phyloP scores from a whole-genome alignment of 1,139 yeast genomes.

The Saccharomycopsis hybrid region DNA sequence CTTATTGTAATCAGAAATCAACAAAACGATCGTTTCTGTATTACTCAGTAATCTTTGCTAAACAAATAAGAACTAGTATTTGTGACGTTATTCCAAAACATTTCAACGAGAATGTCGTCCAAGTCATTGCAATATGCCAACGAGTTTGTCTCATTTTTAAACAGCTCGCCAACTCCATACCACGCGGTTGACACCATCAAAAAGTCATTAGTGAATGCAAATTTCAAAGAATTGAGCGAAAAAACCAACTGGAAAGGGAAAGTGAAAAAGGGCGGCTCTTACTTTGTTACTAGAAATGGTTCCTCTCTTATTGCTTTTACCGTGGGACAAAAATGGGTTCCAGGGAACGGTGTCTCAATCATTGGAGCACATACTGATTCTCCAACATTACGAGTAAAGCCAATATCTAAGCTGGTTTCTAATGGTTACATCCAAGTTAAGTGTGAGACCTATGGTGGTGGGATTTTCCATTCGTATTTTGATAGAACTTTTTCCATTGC shows the following conservation, averaged over 20 bases:
- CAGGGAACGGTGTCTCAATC: constrained; percentile 83
- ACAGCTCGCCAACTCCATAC: constrained; percentile 88
- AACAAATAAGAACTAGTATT: too few relatives aligned
- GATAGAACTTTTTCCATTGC: constrained; percentile 91
- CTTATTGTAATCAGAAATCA: too few relatives aligned
- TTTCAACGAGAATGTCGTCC: constrained; percentile 8
- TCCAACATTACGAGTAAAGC: constrained; percentile 87
- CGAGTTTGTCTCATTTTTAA: constrained; percentile 71
- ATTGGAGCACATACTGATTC: constrained; percentile 96
- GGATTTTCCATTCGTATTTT: constrained; percentile 83
- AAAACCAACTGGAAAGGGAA: constrained; percentile 62
- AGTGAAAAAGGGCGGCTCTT: constrained; percentile 54
- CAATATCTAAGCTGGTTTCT: constrained; percentile 63
- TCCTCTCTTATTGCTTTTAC: constrained; percentile 86
- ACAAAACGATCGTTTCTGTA: too few relatives aligned
- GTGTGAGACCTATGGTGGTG: constrained; percentile 93
- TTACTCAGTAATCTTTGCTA: too few relatives aligned
- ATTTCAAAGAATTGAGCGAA: constrained; percentile 70
- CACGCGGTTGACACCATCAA: constrained; percentile 77
- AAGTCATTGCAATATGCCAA: constrained; percentile 31
- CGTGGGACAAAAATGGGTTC: constrained; percentile 63
- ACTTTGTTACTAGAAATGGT: constrained; percentile 78
- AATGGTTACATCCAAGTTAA: constrained; percentile 89
- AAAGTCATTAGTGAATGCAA: constrained; percentile 45
- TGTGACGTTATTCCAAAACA: too few relatives aligned